Evolutionary conservation across 306 rosid genomes (phyloP).

Genomic region (Canavalia gladiata): DNA sequence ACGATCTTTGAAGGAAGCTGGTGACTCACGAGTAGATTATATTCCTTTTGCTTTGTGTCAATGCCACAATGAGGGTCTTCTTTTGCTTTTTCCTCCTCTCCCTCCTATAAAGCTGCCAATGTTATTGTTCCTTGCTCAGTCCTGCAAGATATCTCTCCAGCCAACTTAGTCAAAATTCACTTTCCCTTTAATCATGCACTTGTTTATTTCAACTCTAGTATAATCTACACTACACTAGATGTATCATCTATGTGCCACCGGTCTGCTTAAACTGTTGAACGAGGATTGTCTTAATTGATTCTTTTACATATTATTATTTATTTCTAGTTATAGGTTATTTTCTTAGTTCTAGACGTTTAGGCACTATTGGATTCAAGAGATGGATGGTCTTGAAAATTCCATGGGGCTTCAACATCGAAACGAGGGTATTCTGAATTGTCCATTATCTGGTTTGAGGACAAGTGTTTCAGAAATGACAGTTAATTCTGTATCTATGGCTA

Average conservation of each 20-base stretch:
- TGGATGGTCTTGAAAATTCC: constrained; percentile 70
- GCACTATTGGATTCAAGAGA: constrained; percentile 41
- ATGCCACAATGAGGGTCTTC: constrained; percentile 62
- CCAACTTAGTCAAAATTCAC: constrained; percentile 70
- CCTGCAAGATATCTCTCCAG: constrained; percentile 69
- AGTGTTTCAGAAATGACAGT: constrained; percentile 61
- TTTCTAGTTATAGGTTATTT: constrained; percentile 3
- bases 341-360: constrained; percentile 38
- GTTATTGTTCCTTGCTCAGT: constrained; percentile 74
- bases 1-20: constrained; percentile 59
- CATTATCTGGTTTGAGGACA: constrained; percentile 63
- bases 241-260: no score
- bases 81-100: constrained; percentile 71
- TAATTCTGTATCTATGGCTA: constrained; percentile 60
- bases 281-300: constrained; percentile 39
- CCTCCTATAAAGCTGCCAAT: constrained; percentile 74
- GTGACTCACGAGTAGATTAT: constrained; percentile 63
- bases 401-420: constrained; percentile 64
- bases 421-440: constrained; percentile 55
- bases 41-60: constrained; percentile 74
- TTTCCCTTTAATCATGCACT: constrained; percentile 54
- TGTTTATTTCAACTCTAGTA: constrained; percentile 47
- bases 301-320: not conserved
- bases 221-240: no score
- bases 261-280: not conserved